Evolutionary conservation across 768 basidiomycete species (phyloP), one percentile per base, ranked within the genome.

Genomic region (Russula dissimulans): DNA sequence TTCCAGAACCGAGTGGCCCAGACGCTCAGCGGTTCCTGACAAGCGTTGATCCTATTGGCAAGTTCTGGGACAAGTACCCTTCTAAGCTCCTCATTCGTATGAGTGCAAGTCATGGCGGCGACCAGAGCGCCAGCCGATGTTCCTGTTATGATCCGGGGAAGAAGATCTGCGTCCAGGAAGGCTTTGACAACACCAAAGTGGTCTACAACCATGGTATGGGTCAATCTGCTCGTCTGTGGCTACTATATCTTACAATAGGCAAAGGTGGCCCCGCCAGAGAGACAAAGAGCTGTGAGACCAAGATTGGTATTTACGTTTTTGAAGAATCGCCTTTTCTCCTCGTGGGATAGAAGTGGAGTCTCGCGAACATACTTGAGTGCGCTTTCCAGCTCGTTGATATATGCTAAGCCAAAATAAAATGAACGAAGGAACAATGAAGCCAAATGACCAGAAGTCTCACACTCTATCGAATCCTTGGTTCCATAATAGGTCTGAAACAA

Each of bases 251-350:
- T 72, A 87, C 92, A 97, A 70, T 95, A 97, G 9, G 93, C 94
- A 69, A 97, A 95, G 1, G 87, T 86, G 8, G 91, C 97, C 6
- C 97, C 95, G 15, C 97, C 97, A n/a, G 90, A 93, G 11, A 99
- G 79, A 71, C 95, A 98, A 5, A 99, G 75, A 0, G 97, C 95
- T 43, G 90, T 88, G 4, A 89, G 84, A 26, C 95, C 95, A 11
- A 95, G 79, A 73, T 97, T 95, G 50, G 89, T 87, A 69, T 91
- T 93, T 47, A 87, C 83, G 62, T 81, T 86, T 70, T 88, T 88
- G 77, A 97, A 98, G 71, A 99, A 97, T 10, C 85, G 81, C 65
- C 83, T 83, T 76, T 97, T 98, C 74, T 97, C 94, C 57, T 97
- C 91, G 14, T 83, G 74, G 0, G 87, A 82, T 8, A 98, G 74